These are phyloP conservation scores for Penicillium sp. DNA, from an alignment of 2,329 filamentous ascomycete genomes.

Conservation along the genomic window DNA sequence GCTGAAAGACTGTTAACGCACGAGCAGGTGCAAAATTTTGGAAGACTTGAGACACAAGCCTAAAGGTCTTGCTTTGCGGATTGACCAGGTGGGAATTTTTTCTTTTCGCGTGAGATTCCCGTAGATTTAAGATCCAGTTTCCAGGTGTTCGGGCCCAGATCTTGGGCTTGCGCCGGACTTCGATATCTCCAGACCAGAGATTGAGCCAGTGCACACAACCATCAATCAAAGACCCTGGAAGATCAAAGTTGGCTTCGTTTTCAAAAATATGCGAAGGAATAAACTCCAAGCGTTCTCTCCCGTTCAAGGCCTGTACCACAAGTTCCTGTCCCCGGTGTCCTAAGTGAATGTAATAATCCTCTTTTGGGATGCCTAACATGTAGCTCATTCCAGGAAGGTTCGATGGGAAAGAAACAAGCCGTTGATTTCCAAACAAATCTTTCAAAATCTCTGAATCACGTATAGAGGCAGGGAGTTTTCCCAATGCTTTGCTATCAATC, in stretches of 20 bases:
- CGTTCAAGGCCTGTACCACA: constrained; percentile 45
- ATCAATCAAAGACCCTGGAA: constrained; percentile 50
- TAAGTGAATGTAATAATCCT: constrained; percentile 51
- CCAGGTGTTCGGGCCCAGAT: constrained; percentile 46
- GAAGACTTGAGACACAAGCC: constrained; percentile 45
- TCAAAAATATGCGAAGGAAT: constrained; percentile 29
- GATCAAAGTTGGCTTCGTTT: constrained; percentile 34
- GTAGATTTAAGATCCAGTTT: constrained; percentile 32
- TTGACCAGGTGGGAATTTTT: constrained; percentile 36
- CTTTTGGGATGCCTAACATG: constrained; percentile 33
- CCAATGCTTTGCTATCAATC: constrained; percentile 47
- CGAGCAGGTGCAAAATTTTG: constrained; percentile 45
- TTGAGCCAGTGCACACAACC: constrained; percentile 61
- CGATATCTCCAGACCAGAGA: constrained; percentile 41
- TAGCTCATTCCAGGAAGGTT: constrained; percentile 52
- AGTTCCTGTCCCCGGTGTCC: constrained; percentile 43
- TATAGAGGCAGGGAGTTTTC: constrained; percentile 53
- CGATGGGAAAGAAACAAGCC: constrained; percentile 53
- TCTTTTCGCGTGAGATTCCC: constrained; percentile 2
- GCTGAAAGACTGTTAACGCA: constrained; percentile 48
- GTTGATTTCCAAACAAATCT: constrained; percentile 53
- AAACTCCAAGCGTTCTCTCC: constrained; percentile 36
- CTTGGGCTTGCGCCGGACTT: constrained; percentile 48
- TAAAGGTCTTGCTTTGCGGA: constrained; percentile 42
- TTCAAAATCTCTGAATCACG: constrained; percentile 41